These are phyloP conservation scores for Antonospora locustae DNA, from an alignment of 371 early-diverging fungal species.

Conservation along the genomic window DNA sequence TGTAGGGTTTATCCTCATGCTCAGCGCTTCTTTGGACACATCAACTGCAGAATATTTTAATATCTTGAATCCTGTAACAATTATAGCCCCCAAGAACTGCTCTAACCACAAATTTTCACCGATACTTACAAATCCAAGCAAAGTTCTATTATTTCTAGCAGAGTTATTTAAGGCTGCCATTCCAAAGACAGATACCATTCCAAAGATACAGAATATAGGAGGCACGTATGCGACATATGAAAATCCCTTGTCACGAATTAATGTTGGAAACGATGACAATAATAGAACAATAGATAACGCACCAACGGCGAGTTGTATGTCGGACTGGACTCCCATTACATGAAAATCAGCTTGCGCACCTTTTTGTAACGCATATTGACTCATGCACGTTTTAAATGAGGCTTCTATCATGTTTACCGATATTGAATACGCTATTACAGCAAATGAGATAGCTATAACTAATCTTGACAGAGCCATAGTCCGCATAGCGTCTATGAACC, in stretches of 20 bases:
- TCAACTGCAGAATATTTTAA: constrained; percentile 7
- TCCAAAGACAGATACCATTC: constrained; percentile 13
- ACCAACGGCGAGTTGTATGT: constrained; percentile 37
- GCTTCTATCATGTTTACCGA: constrained; percentile 42
- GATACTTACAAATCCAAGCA: neutral
- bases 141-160: neutral
- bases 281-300: constrained; percentile 28
- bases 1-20: constrained; percentile 15
- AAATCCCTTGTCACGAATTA: constrained; percentile 47
- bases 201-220: constrained; percentile 36
- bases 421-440: constrained; percentile 37
- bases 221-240: constrained; percentile 37
- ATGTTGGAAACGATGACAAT: constrained; percentile 35
- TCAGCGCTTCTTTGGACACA: constrained; percentile 1
- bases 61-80: constrained; percentile 6
- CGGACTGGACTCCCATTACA: constrained; percentile 14
- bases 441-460: constrained; percentile 31
- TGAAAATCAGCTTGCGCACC: constrained; percentile 12
- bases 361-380: constrained; percentile 9
- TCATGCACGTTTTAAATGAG: constrained; percentile 30
- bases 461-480: constrained; percentile 42
- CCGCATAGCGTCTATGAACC: constrained; percentile 37
- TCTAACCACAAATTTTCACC: neutral
- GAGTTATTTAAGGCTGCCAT: constrained; percentile 20
- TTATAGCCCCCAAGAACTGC: constrained; percentile 2